These are phyloP conservation scores for Rosa multiflora DNA, from an alignment of 306 rosid genomes.

Conservation along the genomic window DNA sequence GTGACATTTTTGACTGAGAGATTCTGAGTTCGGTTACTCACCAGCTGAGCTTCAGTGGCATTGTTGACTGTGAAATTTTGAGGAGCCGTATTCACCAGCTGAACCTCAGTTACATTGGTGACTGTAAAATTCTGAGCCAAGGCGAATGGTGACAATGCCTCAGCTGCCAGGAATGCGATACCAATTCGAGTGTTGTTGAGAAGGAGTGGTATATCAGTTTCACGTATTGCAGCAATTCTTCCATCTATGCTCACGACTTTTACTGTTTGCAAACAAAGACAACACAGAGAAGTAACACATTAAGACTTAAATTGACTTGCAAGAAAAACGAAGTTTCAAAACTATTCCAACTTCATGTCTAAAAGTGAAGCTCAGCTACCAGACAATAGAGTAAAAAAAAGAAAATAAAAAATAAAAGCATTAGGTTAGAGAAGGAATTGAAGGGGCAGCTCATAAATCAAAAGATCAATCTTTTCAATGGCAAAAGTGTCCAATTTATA, in stretches of 20 bases:
- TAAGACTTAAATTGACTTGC: not conserved
- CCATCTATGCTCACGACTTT: constrained; percentile 38
- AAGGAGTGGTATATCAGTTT: constrained; percentile 19
- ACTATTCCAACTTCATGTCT: not conserved
- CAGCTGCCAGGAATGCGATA: constrained; percentile 42
- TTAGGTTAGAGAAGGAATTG: too few relatives aligned
- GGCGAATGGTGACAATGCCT: constrained; percentile 33
- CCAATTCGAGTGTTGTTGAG: constrained; percentile 33
- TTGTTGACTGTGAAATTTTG: constrained; percentile 30
- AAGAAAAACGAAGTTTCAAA: not conserved
- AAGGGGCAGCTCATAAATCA: not conserved
- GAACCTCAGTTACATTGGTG: constrained; percentile 26
- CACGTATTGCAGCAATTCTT: constrained; percentile 30
- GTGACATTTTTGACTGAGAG: constrained; percentile 25
- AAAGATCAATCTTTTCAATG: not conserved
- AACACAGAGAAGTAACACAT: not conserved
- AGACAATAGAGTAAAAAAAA: not conserved
- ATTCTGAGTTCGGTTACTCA: constrained; percentile 31
- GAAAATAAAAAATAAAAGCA: not conserved
- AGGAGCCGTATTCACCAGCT: constrained; percentile 21
- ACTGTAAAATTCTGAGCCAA: constrained; percentile 35
- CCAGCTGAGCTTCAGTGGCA: constrained; percentile 11
- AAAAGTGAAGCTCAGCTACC: not conserved
- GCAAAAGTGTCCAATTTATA: not conserved
- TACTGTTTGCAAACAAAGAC: constrained; percentile 34